These are phyloP conservation scores for Prinsepia uniflora DNA, from an alignment of 306 rosid species.

Conservation along the genomic window DNA sequence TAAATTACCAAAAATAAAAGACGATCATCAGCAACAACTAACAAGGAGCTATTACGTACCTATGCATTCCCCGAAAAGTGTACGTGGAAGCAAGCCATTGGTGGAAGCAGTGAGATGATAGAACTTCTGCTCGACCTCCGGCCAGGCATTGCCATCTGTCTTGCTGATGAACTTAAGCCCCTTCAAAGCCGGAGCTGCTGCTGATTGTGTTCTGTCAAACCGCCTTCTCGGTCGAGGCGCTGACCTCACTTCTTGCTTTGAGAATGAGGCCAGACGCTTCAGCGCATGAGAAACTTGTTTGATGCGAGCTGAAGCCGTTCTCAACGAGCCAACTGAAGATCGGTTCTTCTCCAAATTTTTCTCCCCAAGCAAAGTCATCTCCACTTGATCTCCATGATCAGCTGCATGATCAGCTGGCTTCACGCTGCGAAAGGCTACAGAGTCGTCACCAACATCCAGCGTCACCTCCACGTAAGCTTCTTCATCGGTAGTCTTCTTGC, in stretches of 20 bases:
- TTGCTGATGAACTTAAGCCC: constrained; percentile 51
- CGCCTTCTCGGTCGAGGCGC: constrained; percentile 28
- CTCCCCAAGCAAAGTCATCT: constrained; percentile 29
- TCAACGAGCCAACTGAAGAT: constrained; percentile 24
- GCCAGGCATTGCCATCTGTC: constrained; percentile 37
- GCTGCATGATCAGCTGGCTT: constrained; percentile 26
- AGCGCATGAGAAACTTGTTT: constrained; percentile 50
- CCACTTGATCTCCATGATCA: constrained; percentile 19
- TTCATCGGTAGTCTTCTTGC: constrained; percentile 6
- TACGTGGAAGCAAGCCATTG: constrained; percentile 45
- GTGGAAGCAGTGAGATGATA: constrained; percentile 34
- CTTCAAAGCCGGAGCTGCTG: constrained; percentile 47
- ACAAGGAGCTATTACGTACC: constrained; percentile 25
- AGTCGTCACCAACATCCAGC: constrained; percentile 38
- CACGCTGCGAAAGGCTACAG: constrained; percentile 44
- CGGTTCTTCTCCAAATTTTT: constrained; percentile 27
- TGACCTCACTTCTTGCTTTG: constrained; percentile 6
- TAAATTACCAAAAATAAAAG: too few relatives aligned
- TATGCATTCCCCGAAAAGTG: constrained; percentile 53
- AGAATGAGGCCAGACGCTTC: constrained; percentile 33
- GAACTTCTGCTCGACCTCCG: constrained; percentile 39
- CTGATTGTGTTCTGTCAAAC: constrained; percentile 43
- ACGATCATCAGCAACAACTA: too few relatives aligned
- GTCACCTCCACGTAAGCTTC: constrained; percentile 40
- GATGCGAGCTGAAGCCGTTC: constrained; percentile 31